Evolutionary conservation across 192 early-diverging fungal species (phyloP), one percentile per base, ranked within the genome.

Genomic region (Backusella tarrabulga): DNA sequence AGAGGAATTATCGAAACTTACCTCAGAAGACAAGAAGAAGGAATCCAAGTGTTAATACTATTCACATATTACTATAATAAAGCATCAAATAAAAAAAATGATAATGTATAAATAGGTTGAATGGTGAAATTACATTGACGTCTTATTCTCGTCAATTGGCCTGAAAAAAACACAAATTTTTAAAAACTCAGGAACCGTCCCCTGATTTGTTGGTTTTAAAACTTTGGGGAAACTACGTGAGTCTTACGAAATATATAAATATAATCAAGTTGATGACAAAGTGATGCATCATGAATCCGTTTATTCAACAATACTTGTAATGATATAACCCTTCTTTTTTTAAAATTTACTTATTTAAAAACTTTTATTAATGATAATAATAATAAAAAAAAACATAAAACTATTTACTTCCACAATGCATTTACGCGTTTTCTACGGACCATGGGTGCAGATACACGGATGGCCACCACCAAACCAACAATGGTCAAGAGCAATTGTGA

Each of bases 401-500:
- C n/a, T 77, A 34, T 63, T 69, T 85, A 90, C 41, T 83, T 87
- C 90, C 88, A 89, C 8, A 88, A 84, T 15, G 83, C 81, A 71
- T 84, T 86, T 4, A 86, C 79, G 35, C 81, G 77, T 80, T 88
- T 89, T 77, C 90, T 83, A 23, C 86, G 87, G 17, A 95, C 93
- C 89, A 94, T 91, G 7, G 94, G 92, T 38, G 84, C 83, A 32
- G 91, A 89, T 66, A 97, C 86, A 68, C 92, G 71, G 77, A 97
- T 91, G 19, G 91, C 93, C 15, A 88, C 86, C 0, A 90, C 81
- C 72, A 99, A 85, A 15, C 86, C 91, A n/a, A 92, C 86, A 36
- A 97, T 93, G 0, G 97, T 98, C 74, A 87, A 79, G 60, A 97
- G 81, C 80, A 99, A 83, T 72, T 92, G 91, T 19, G 85, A 81